These are phyloP conservation scores for Deinandra increscens DNA, from an alignment of 129 eudicot species.

Conservation along the genomic window DNA sequence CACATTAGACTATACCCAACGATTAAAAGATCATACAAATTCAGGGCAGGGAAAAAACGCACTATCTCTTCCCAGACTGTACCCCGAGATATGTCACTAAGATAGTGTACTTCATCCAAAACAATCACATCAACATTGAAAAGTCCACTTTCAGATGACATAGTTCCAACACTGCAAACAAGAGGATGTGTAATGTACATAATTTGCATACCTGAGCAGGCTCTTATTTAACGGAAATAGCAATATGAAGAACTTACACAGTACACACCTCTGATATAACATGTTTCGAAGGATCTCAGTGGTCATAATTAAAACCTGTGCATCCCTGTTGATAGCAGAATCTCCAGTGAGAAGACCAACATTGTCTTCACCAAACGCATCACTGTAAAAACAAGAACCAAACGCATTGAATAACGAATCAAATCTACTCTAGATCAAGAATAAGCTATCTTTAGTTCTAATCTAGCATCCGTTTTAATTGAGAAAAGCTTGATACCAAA, in stretches of 20 bases:
- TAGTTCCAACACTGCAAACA: slow-evolving; percentile 78
- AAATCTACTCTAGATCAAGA: not conserved
- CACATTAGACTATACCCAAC: slow-evolving; percentile 18
- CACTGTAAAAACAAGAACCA: slow-evolving; percentile 49
- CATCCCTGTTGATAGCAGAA: slow-evolving; percentile 91
- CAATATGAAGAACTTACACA: slow-evolving; percentile 23
- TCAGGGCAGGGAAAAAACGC: slow-evolving; percentile 31
- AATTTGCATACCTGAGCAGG: slow-evolving; percentile 2
- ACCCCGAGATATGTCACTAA: slow-evolving; percentile 98
- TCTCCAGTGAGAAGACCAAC: slow-evolving; percentile 98
- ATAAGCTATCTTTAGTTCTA: not conserved
- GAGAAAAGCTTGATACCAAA: slow-evolving; percentile 49
- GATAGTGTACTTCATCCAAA: slow-evolving; percentile 98
- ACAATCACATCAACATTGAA: slow-evolving; percentile 92
- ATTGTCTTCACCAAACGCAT: slow-evolving; percentile 86
- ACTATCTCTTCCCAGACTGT: slow-evolving; percentile 99
- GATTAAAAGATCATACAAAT: slow-evolving; percentile 12
- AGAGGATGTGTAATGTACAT: slow-evolving; percentile 18
- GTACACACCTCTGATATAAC: slow-evolving; percentile 90
- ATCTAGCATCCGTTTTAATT: slow-evolving; percentile 5
- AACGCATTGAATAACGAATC: not conserved
- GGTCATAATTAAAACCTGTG: slow-evolving; percentile 91
- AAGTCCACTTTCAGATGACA: slow-evolving; percentile 80
- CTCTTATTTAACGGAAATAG: slow-evolving; percentile 1
- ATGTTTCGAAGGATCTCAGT: slow-evolving; percentile 96